phyloP scores from a whole-genome alignment of 2,329 filamentous ascomycete species.

The Claviceps africana region DNA sequence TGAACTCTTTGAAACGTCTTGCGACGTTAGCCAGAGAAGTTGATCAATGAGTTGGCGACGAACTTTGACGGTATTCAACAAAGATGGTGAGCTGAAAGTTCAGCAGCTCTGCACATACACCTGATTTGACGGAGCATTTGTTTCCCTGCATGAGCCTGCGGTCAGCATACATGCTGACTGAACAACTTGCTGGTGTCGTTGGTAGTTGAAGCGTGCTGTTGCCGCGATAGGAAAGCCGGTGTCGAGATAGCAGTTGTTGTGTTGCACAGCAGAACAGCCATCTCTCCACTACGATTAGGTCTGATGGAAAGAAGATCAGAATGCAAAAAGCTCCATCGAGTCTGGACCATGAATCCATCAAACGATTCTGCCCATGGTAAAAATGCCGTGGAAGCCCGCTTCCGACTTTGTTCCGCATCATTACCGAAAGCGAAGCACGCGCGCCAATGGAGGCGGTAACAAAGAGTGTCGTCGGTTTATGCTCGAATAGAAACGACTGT shows the following conservation, averaged over 20 bases:
- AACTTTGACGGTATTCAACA: background rate
- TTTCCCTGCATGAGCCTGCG: background rate
- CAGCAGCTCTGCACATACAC: background rate
- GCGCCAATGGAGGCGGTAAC: background rate
- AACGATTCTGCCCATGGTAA: background rate
- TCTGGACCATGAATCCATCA: no score
- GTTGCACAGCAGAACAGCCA: background rate
- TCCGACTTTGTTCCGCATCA: background rate
- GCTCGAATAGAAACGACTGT: background rate
- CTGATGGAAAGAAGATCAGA: background rate
- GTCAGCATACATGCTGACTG: background rate
- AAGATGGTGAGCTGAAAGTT: background rate
- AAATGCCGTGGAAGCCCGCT: background rate
- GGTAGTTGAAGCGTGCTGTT: background rate
- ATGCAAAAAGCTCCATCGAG: background rate
- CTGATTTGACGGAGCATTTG: background rate
- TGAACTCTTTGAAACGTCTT: background rate
- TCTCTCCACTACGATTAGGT: background rate
- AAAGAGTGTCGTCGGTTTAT: background rate
- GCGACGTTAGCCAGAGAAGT: background rate
- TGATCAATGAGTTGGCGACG: background rate
- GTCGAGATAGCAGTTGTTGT: background rate
- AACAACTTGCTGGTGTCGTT: background rate
- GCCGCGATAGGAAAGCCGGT: slow-evolving; percentile 4
- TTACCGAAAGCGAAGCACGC: background rate